Evolutionary conservation across 768 basidiomycete species (phyloP).

Genomic region (Dentipellis sp.): DNA sequence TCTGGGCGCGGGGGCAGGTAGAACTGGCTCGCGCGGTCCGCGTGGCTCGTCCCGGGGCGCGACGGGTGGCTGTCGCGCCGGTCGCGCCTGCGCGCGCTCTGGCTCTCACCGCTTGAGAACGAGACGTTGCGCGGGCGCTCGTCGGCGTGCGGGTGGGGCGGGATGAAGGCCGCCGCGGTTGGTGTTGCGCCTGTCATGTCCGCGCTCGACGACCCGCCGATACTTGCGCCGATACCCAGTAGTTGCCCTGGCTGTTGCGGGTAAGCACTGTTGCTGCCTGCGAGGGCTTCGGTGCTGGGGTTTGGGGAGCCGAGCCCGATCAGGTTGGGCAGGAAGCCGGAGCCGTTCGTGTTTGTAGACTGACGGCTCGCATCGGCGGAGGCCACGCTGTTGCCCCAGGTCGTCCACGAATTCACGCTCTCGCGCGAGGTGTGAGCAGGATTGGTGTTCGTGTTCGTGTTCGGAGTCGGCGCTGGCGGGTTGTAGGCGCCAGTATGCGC

Average conservation of each 20-base stretch:
- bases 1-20: background rate
- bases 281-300: background rate
- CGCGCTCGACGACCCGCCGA: too few relatives aligned
- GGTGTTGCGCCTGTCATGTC: background rate
- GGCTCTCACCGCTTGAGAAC: background rate
- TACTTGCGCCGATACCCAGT: too few relatives aligned
- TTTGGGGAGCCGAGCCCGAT: background rate
- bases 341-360: background rate
- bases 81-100: background rate
- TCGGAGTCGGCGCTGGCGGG: background rate
- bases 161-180: background rate
- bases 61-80: background rate
- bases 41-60: background rate
- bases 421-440: background rate
- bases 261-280: too few relatives aligned
- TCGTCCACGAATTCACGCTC: background rate
- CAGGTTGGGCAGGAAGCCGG: background rate
- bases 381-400: background rate
- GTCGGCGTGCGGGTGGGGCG: too few relatives aligned
- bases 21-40: background rate
- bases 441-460: background rate
- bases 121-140: background rate
- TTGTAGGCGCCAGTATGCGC: too few relatives aligned
- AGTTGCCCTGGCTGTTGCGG: too few relatives aligned
- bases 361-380: too few relatives aligned